Evolutionary conservation across 495 filamentous ascomycete genomes (phyloP).

Genomic region (Cercophora newfieldiana): DNA sequence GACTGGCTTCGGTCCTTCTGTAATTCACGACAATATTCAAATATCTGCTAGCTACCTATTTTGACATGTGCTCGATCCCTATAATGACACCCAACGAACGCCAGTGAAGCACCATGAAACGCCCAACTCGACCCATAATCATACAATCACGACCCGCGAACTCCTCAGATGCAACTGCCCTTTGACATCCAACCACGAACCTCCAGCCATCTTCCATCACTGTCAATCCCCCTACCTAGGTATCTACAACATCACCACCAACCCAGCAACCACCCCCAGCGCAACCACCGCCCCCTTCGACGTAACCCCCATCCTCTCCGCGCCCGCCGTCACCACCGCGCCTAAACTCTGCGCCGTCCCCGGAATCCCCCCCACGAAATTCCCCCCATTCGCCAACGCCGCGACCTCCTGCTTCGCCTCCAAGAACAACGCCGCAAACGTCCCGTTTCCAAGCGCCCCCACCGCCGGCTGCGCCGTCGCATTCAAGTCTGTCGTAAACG

Average conservation of each 20-base stretch:
- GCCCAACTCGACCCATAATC: too few species aligned
- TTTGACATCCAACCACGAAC: too few species aligned
- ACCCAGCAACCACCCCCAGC: neutral
- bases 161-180: neutral
- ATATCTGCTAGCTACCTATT: too few species aligned
- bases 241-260: neutral
- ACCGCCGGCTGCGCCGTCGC: constrained; percentile 22
- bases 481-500: constrained; percentile 34
- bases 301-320: neutral
- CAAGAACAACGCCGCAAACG: constrained; percentile 8
- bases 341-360: constrained; percentile 5
- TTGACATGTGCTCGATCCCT: too few species aligned
- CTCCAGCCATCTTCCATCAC: too few species aligned
- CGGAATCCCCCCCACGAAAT: neutral
- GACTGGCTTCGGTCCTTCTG: too few species aligned
- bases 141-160: too few species aligned
- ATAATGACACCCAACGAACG: too few species aligned
- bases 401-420: neutral
- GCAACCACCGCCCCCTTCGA: neutral
- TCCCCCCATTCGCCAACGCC: neutral
- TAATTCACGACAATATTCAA: too few species aligned
- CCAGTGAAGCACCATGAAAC: too few species aligned
- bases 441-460: constrained; percentile 29
- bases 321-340: neutral
- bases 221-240: neutral